phyloP scores from a whole-genome alignment of 768 basidiomycete species.

The Collybia nuda region DNA sequence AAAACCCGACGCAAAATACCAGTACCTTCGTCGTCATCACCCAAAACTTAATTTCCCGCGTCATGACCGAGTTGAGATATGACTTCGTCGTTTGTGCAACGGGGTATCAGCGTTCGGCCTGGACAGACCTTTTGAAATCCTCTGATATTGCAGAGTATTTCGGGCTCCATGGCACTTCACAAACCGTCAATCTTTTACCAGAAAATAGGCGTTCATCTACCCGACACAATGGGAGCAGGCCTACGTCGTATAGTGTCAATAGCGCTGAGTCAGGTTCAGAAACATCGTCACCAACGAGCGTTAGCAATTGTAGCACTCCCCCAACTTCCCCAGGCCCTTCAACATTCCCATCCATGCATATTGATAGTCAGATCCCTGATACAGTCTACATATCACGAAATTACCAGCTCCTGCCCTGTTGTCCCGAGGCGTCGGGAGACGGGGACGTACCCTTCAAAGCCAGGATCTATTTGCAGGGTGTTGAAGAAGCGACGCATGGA shows the following conservation, averaged over 20 bases:
- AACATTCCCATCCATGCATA: conserved; percentile 11
- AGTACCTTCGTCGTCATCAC: conserved; percentile 23
- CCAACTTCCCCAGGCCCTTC: conserved; percentile 22
- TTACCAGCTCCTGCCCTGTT: conserved; percentile 38
- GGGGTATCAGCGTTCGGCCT: conserved; percentile 50
- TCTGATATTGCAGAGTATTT: conserved; percentile 38
- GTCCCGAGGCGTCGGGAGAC: conserved; percentile 6
- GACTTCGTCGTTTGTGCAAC: conserved; percentile 53
- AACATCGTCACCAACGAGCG: conserved; percentile 14
- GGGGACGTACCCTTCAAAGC: conserved; percentile 12
- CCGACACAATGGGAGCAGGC: background rate
- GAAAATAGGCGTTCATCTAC: conserved; percentile 1
- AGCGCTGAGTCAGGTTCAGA: conserved; percentile 1
- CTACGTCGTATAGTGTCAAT: conserved; percentile 12
- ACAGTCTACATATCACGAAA: conserved; percentile 36
- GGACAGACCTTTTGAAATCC: conserved; percentile 39
- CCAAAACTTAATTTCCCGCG: conserved; percentile 35
- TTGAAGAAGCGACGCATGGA: conserved; percentile 39
- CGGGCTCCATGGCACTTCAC: conserved; percentile 25
- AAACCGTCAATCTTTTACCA: conserved; percentile 25
- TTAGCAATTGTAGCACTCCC: conserved; percentile 20
- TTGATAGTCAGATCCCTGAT: conserved; percentile 12
- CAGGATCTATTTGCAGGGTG: conserved; percentile 33
- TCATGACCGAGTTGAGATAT: conserved; percentile 32
- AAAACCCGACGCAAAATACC: background rate